Evolutionary conservation across 1,284 basidiomycete species (phyloP), one percentile per base, ranked within the genome.

Genomic region (Papiliotrema laurentii): DNA sequence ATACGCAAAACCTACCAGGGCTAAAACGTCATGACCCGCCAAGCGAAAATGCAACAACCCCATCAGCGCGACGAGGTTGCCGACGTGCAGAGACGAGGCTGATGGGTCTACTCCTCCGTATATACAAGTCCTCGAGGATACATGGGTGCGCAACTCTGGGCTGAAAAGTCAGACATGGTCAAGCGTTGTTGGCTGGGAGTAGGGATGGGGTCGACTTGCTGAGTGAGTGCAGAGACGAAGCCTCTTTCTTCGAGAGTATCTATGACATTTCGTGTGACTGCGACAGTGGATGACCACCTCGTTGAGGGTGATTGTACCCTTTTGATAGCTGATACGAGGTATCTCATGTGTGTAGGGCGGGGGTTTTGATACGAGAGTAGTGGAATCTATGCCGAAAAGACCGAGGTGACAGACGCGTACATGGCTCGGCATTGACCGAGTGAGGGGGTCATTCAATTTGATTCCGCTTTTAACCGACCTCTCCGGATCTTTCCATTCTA

Each of bases 91-190:
- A 0, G 89, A 86, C 27, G 75, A 77, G 1, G 93, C 93, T 1
- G 91, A 90, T 0, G 96, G 96, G 70, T 98, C 96, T 43, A 97
- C 81, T 33, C 94, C 94, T 13, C 84, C 79, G 68, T 99, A 99
- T 16, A 93, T 79, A 0, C 82, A 83, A 4, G 73, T 70, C 2
- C 71, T 72, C 1, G 50, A 33, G 13, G 61, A 38, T 39, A 74
- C 60, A 45, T 71, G 68, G 18, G 56, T 35, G 3, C 60, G 59
- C 0, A 74, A 49, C 7, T 60, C 47, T 0, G 64, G 65, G 55
- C 70, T 74, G 52, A 24, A 14, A 43, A 43, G 28, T 13, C 5
- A 28, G 28, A 6, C 9, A n/a, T n/a, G n/a, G n/a, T n/a, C n/a
- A n/a, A n/a, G n/a, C n/a, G n/a, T n/a, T n/a, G n/a, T n/a, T n/a